Percentiles rank a stretch among this genome's conserved stretches.
phyloP scores from a whole-genome alignment of 805 yeast genomes.

The Naumovozyma dairenensis region DNA sequence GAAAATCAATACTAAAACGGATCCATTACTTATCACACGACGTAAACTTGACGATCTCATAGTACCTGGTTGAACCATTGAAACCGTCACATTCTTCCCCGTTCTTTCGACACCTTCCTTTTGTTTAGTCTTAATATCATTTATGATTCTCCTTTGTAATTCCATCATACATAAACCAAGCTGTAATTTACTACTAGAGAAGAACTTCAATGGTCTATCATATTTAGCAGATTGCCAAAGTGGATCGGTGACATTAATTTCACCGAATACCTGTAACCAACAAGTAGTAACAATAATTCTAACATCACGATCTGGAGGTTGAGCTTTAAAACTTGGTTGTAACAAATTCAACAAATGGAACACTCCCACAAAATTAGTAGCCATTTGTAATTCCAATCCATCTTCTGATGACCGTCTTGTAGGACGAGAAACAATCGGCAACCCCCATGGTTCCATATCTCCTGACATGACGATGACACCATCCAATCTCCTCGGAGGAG shows the following conservation, averaged over 20 bases:
- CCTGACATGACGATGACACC: slow-evolving; percentile 86
- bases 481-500: slow-evolving; percentile 85
- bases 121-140: slow-evolving; percentile 37
- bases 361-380: slow-evolving; percentile 72
- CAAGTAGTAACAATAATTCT: slow-evolving; percentile 74
- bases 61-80: slow-evolving; percentile 83
- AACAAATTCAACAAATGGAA: slow-evolving; percentile 71
- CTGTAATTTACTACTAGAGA: slow-evolving; percentile 75
- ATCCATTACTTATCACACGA: slow-evolving; percentile 67
- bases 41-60: slow-evolving; percentile 84
- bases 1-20: slow-evolving; percentile 50
- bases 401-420: slow-evolving; percentile 61
- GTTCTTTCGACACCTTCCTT: slow-evolving; percentile 17
- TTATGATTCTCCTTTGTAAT: slow-evolving; percentile 55
- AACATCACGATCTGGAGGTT: slow-evolving; percentile 93
- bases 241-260: slow-evolving; percentile 50
- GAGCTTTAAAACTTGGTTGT: slow-evolving; percentile 76
- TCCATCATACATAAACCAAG: slow-evolving; percentile 69
- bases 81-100: slow-evolving; percentile 56
- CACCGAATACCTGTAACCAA: slow-evolving; percentile 64
- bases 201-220: slow-evolving; percentile 59
- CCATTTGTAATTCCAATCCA: slow-evolving; percentile 81
- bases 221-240: slow-evolving; percentile 53
- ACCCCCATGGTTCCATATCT: slow-evolving; percentile 62
- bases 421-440: slow-evolving; percentile 18